Evolutionary conservation across 2,329 filamentous ascomycete genomes (phyloP).

Genomic region (Fusarium globosum): DNA sequence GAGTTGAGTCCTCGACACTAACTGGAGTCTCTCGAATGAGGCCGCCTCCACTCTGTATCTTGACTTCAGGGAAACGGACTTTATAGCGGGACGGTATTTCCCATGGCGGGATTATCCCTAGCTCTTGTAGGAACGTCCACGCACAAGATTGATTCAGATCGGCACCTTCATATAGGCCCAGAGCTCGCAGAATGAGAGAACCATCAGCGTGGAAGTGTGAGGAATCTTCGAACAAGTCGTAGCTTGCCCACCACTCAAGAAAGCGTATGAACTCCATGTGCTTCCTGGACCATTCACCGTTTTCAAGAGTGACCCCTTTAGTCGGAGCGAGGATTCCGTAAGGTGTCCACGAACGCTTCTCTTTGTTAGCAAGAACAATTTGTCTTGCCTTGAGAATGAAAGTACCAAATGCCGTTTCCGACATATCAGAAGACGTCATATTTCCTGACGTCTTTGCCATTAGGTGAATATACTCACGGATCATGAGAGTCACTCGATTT

Average conservation of each 20-base stretch:
- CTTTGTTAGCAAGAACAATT: conserved; percentile 64
- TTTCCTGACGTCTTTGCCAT: conserved; percentile 31
- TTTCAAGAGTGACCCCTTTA: conserved; percentile 30
- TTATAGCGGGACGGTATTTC: conserved; percentile 74
- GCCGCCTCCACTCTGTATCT: conserved; percentile 56
- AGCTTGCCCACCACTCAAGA: conserved; percentile 74
- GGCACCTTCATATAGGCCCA: conserved; percentile 67
- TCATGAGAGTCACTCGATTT: conserved; percentile 47
- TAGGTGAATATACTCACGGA: conserved; percentile 48
- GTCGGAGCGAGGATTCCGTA: conserved; percentile 58
- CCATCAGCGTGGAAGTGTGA: conserved; percentile 71
- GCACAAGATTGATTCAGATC: conserved; percentile 56
- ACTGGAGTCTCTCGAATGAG: conserved; percentile 52
- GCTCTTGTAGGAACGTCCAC: conserved; percentile 79
- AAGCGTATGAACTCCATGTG: conserved; percentile 70
- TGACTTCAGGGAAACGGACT: conserved; percentile 62
- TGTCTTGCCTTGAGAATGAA: conserved; percentile 64
- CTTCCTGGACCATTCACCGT: conserved; percentile 45
- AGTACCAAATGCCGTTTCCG: conserved; percentile 45
- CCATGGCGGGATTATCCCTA: conserved; percentile 77
- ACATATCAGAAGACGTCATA: conserved; percentile 29
- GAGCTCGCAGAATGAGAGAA: conserved; percentile 70
- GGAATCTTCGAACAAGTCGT: conserved; percentile 62
- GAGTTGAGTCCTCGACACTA: conserved; percentile 49
- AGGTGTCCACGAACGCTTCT: conserved; percentile 59